Percentiles rank a stretch among this genome's conserved stretches.
phyloP scores from a whole-genome alignment of 2,329 filamentous ascomycete genomes.

The Hypoxylon sp. region DNA sequence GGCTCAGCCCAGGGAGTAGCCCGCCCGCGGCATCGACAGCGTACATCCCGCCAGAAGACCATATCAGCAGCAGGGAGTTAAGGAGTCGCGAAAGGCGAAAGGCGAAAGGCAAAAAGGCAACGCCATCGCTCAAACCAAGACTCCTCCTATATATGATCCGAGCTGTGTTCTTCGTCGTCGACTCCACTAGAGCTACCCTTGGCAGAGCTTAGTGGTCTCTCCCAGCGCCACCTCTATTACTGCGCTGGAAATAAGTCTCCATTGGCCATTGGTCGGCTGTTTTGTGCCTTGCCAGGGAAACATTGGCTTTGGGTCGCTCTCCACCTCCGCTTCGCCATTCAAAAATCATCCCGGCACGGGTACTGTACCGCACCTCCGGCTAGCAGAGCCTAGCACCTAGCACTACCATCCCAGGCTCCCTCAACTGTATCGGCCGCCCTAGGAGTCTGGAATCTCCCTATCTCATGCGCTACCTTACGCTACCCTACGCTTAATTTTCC shows the following conservation, averaged over 20 bases:
- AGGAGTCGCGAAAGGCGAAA: slow-evolving; percentile 5
- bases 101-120: background rate
- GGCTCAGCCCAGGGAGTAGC: slow-evolving; percentile 36
- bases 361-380: slow-evolving; percentile 46
- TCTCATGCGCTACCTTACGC: slow-evolving; percentile 41
- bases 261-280: slow-evolving; percentile 46
- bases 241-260: slow-evolving; percentile 26
- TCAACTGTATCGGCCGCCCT: slow-evolving; percentile 38
- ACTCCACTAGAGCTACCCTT: slow-evolving; percentile 38
- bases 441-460: slow-evolving; percentile 44
- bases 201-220: slow-evolving; percentile 23
- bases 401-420: slow-evolving; percentile 26
- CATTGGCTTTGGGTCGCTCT: slow-evolving; percentile 44
- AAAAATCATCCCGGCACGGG: slow-evolving; percentile 45
- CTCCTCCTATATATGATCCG: slow-evolving; percentile 8
- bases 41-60: slow-evolving; percentile 27
- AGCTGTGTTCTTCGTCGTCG: slow-evolving; percentile 13
- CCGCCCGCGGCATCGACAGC: slow-evolving; percentile 28
- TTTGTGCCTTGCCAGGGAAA: slow-evolving; percentile 40
- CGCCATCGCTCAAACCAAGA: slow-evolving; percentile 2
- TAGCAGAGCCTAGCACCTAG: slow-evolving; percentile 30
- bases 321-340: slow-evolving; percentile 50
- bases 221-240: slow-evolving; percentile 33
- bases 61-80: slow-evolving; percentile 14
- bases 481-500: slow-evolving; percentile 43